A percentile compares a stretch with the other conserved stretches of the same genome.
phyloP scores from a whole-genome alignment of 331 rosid species.

The Pyrus hybrid region DNA sequence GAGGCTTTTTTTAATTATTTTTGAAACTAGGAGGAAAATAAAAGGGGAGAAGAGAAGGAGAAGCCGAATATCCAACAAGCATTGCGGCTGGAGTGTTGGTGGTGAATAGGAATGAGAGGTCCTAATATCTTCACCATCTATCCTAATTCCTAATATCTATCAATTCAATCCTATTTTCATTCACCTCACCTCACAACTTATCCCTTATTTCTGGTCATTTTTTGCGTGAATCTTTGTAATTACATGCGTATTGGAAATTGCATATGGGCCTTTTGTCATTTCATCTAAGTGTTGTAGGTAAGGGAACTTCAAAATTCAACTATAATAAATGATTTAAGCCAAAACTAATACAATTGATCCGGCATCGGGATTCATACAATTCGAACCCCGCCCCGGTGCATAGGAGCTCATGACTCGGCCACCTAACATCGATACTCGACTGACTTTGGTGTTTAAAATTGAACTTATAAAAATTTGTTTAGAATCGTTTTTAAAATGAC shows the following conservation, averaged over 20 bases:
- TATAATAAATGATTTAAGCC: too few relatives aligned
- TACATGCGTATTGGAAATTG: not conserved
- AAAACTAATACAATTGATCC: too few relatives aligned
- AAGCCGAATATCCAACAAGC: not conserved
- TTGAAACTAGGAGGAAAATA: not conserved
- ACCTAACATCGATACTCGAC: too few relatives aligned
- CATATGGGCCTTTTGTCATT: not conserved
- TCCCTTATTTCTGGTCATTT: not conserved
- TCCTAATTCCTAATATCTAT: not conserved
- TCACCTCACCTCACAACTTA: not conserved
- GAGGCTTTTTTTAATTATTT: too few relatives aligned
- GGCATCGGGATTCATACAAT: not conserved
- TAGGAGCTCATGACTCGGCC: too few relatives aligned
- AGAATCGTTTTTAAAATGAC: accelerated
- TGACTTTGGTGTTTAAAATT: too few relatives aligned
- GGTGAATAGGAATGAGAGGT: not conserved
- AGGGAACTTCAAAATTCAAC: not conserved
- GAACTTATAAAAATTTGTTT: too few relatives aligned
- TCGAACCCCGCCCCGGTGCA: not conserved
- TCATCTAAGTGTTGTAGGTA: not conserved
- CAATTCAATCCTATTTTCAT: not conserved
- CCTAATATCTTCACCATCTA: not conserved
- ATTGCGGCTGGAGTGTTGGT: not conserved
- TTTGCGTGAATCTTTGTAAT: not conserved
- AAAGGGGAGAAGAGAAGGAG: constrained; percentile 2